Percentiles rank a stretch among this genome's conserved stretches.
phyloP scores from a whole-genome alignment of 192 early-diverging fungal genomes.

The Helicostylum pulchrum region DNA sequence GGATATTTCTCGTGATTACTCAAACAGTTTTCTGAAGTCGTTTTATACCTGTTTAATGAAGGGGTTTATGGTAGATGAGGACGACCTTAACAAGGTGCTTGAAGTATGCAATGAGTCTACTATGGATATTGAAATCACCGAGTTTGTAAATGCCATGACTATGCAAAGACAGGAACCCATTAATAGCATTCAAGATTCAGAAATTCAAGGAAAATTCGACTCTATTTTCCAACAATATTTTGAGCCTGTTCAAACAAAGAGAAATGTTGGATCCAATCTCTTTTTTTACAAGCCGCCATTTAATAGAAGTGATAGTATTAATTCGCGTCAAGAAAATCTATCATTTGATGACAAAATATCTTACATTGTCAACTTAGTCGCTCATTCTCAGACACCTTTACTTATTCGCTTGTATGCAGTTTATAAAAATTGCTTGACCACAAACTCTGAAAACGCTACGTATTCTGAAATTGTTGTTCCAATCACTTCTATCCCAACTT shows the following conservation, averaged over 20 bases:
- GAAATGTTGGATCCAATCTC: constrained; percentile 36
- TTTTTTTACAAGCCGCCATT: constrained; percentile 61
- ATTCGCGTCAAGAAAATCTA: constrained; percentile 6
- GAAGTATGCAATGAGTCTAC: constrained; percentile 41
- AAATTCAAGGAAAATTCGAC: constrained; percentile 46
- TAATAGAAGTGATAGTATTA: constrained; percentile 28
- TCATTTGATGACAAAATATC: constrained; percentile 14
- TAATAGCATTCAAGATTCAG: constrained; percentile 33
- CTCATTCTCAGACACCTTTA: constrained; percentile 63
- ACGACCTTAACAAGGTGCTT: constrained; percentile 41
- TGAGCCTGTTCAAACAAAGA: constrained; percentile 41
- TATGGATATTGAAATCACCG: constrained; percentile 55
- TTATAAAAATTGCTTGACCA: constrained; percentile 36
- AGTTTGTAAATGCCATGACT: constrained; percentile 40
- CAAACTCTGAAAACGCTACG: background rate
- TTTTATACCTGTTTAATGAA: constrained; percentile 49
- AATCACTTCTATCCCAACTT: background rate
- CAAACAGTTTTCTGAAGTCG: constrained; percentile 48
- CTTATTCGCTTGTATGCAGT: constrained; percentile 64
- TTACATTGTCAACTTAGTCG: constrained; percentile 37
- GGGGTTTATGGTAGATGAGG: constrained; percentile 36
- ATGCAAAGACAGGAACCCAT: constrained; percentile 25
- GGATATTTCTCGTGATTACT: constrained; percentile 42
- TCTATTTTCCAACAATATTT: constrained; percentile 56
- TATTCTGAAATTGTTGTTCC: background rate